Conservation (phyloP, 169 alveolate genomes). For the Plasmodium sp. region DNA sequence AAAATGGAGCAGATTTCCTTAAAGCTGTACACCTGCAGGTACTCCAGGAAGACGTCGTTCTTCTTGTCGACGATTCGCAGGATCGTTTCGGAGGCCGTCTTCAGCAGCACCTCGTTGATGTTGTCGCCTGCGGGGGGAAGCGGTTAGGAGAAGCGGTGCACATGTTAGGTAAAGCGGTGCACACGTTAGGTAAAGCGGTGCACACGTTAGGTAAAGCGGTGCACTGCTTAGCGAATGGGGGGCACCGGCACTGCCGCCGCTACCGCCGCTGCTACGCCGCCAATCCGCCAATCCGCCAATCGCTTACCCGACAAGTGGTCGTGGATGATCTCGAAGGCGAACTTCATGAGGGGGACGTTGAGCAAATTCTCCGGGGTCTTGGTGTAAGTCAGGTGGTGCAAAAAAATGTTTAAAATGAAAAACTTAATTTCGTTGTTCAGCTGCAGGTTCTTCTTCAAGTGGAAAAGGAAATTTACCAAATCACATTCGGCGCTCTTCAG, state of each 20-base stretch:
- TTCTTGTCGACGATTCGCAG: conserved; percentile 43
- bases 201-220: too few relatives aligned
- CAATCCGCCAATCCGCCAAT: too few relatives aligned
- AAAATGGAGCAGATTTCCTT: conserved; percentile 39
- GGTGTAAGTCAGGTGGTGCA: conserved; percentile 53
- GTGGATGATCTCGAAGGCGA: conserved; percentile 36
- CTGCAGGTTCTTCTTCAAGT: conserved; percentile 17
- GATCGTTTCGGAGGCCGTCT: conserved; percentile 47
- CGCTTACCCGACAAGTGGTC: conserved; percentile 23
- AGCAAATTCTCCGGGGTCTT: conserved; percentile 35
- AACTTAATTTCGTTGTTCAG: conserved; percentile 40
- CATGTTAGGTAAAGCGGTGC: background rate
- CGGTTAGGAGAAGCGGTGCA: background rate
- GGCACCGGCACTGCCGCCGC: too few relatives aligned
- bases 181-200: too few relatives aligned
- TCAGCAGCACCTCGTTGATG: conserved; percentile 35
- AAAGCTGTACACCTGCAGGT: conserved; percentile 12
- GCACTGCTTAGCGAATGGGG: too few relatives aligned
- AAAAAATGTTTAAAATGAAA: conserved; percentile 46
- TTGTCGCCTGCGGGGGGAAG: background rate
- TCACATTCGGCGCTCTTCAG: conserved; percentile 60
- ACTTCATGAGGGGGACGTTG: conserved; percentile 38
- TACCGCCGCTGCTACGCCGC: too few relatives aligned
- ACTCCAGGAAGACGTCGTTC: conserved; percentile 48
- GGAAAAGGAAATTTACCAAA: conserved; percentile 13